Conservation (phyloP, 1,139 yeast genomes). For the Blastobotrys persicus region DNA sequence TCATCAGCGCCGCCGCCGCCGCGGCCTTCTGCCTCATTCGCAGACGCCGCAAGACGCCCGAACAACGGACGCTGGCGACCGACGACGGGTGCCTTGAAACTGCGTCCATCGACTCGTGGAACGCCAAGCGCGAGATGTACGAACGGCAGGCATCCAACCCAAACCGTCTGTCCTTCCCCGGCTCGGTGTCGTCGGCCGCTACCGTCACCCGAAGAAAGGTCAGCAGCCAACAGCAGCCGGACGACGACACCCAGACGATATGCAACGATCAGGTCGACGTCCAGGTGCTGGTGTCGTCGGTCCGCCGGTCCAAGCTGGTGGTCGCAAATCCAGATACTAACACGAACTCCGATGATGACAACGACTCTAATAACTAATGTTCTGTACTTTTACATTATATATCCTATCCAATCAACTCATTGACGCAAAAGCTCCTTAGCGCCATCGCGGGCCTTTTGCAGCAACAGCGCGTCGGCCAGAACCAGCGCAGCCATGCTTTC, state of each 20-base stretch:
- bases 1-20: slow-evolving; percentile 26
- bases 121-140: slow-evolving; percentile 29
- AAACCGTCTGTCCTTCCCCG: slow-evolving; percentile 11
- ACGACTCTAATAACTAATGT: slow-evolving; percentile 1
- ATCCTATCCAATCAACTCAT: too few species aligned
- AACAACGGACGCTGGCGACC: neutral
- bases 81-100: slow-evolving; percentile 18
- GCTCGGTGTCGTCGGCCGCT: slow-evolving; percentile 10
- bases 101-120: slow-evolving; percentile 33
- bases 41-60: slow-evolving; percentile 20
- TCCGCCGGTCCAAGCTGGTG: slow-evolving; percentile 58
- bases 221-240: neutral
- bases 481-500: slow-evolving; percentile 98
- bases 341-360: slow-evolving; percentile 14
- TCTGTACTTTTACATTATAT: slow-evolving; percentile 3
- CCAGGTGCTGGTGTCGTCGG: slow-evolving; percentile 71
- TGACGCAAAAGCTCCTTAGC: slow-evolving; percentile 30
- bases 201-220: slow-evolving; percentile 11
- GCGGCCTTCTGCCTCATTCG: slow-evolving; percentile 29
- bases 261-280: slow-evolving; percentile 51
- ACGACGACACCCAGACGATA: neutral
- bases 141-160: slow-evolving; percentile 19
- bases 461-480: slow-evolving; percentile 76
- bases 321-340: slow-evolving; percentile 58
- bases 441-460: slow-evolving; percentile 81